Evolutionary conservation across 441 rosid species (phyloP).

Genomic region (Erysimum cheiri): DNA sequence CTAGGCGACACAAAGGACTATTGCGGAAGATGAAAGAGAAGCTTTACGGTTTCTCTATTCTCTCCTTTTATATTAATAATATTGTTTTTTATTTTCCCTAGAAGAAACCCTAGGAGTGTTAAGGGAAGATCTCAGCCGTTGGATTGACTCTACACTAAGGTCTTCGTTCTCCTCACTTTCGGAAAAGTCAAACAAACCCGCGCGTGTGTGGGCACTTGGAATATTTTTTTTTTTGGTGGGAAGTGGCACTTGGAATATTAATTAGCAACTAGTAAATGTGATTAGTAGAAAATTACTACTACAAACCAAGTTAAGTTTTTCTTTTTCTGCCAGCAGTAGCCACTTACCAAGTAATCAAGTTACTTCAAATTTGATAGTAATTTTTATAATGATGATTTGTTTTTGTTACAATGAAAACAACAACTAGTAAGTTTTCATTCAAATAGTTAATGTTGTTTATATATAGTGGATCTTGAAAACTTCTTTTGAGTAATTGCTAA

Average conservation of each 20-base stretch:
- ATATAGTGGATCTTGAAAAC: too few relatives aligned
- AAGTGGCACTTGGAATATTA: background rate
- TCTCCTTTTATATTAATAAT: slow-evolving; percentile 25
- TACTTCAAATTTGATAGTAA: too few relatives aligned
- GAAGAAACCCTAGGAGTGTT: slow-evolving; percentile 53
- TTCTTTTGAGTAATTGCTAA: too few relatives aligned
- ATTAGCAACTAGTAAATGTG: background rate
- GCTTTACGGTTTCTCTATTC: background rate
- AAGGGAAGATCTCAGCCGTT: slow-evolving; percentile 37
- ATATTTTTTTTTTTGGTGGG: too few relatives aligned
- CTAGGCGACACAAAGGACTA: slow-evolving; percentile 15
- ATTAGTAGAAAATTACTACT: too few relatives aligned
- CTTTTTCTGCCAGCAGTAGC: too few relatives aligned
- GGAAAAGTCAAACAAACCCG: slow-evolving; percentile 31
- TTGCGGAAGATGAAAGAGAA: slow-evolving; percentile 38
- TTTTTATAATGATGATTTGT: too few relatives aligned
- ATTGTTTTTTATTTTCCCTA: background rate
- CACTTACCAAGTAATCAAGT: background rate
- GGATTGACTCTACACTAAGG: slow-evolving; percentile 29
- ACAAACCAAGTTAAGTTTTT: too few relatives aligned
- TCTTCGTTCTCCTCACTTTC: slow-evolving; percentile 12
- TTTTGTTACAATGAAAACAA: too few relatives aligned
- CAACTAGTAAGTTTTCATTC: too few relatives aligned
- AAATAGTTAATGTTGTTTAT: too few relatives aligned
- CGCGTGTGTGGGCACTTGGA: too few relatives aligned